These are phyloP conservation scores for Boletus reticuloceps DNA, from an alignment of 768 basidiomycete species.

Conservation along the genomic window DNA sequence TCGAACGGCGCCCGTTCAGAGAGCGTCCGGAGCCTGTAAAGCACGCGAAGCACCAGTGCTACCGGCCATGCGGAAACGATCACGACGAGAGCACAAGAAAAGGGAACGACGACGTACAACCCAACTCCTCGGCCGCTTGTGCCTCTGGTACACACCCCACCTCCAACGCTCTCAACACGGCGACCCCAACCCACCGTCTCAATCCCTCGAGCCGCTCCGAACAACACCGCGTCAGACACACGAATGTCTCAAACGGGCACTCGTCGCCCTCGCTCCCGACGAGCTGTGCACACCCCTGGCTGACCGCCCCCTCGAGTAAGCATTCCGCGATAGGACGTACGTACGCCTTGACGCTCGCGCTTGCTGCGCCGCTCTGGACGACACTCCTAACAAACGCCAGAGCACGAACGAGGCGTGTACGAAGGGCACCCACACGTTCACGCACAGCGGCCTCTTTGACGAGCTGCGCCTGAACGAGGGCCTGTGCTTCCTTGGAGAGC, in stretches of 20 bases:
- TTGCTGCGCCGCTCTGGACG: slow-evolving; percentile 40
- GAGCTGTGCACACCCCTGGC: slow-evolving; percentile 51
- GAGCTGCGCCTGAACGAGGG: too few species aligned
- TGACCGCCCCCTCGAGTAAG: slow-evolving; percentile 65
- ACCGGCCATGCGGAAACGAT: too few species aligned
- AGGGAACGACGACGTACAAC: slow-evolving; percentile 18
- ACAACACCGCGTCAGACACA: slow-evolving; percentile 65
- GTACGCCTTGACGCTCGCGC: slow-evolving; percentile 43
- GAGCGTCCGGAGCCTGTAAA: slow-evolving; percentile 79
- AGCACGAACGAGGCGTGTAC: slow-evolving; percentile 59
- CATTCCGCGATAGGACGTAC: slow-evolving; percentile 57
- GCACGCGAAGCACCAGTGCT: slow-evolving; percentile 61
- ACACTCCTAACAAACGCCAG: slow-evolving; percentile 68
- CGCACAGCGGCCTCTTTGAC: slow-evolving; percentile 75
- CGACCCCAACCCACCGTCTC: slow-evolving; percentile 75
- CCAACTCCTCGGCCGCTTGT: slow-evolving; percentile 66
- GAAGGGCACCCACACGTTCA: slow-evolving; percentile 50
- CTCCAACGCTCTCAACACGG: slow-evolving; percentile 73
- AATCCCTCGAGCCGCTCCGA: slow-evolving; percentile 72
- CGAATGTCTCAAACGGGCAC: slow-evolving; percentile 65
- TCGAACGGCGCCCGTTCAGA: slow-evolving; percentile 84
- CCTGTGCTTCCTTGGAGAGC: too few species aligned
- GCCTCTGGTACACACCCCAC: slow-evolving; percentile 69
- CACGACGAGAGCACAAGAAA: background rate
- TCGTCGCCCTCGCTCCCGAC: slow-evolving; percentile 42